Percentiles rank a stretch among this genome's conserved stretches.
phyloP scores from a whole-genome alignment of 169 alveolate species.

The Prorocentrum cordatum region DNA sequence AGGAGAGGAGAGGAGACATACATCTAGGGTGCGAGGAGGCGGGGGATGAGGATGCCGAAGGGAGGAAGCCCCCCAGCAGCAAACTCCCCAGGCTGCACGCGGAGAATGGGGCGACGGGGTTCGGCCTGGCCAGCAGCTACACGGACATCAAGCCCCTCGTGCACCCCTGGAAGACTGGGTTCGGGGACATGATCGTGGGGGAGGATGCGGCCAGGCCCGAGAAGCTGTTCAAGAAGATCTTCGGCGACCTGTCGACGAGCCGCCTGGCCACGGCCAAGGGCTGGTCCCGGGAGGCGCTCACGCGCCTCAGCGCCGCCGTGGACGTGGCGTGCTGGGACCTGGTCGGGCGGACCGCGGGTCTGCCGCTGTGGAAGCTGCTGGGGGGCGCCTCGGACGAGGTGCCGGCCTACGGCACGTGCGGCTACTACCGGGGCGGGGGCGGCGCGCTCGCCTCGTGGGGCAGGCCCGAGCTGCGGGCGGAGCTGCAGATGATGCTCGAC shows the following conservation, averaged over 20 bases:
- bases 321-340: constrained; percentile 64
- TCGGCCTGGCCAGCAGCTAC: constrained; percentile 49
- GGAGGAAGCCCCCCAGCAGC: too few relatives aligned
- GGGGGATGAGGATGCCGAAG: too few relatives aligned
- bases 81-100: constrained; percentile 1
- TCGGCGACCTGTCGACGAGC: neutral
- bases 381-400: constrained; percentile 38
- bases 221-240: constrained; percentile 7
- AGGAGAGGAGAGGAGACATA: too few relatives aligned
- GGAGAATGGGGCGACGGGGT: constrained; percentile 2
- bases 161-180: constrained; percentile 18
- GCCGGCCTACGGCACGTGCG: constrained; percentile 30
- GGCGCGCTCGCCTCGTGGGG: neutral
- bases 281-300: constrained; percentile 58
- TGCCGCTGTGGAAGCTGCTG: neutral
- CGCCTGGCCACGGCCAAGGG: constrained; percentile 34
- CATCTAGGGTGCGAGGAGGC: too few relatives aligned
- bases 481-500: constrained; percentile 49
- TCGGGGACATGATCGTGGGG: constrained; percentile 27
- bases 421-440: neutral
- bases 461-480: constrained; percentile 20
- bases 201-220: constrained; percentile 35
- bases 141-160: neutral
- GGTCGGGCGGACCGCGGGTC: neutral
- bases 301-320: constrained; percentile 44